Base-by-base conservation (phyloP, 805 yeast species). In the Candida sonorensis region DNA sequence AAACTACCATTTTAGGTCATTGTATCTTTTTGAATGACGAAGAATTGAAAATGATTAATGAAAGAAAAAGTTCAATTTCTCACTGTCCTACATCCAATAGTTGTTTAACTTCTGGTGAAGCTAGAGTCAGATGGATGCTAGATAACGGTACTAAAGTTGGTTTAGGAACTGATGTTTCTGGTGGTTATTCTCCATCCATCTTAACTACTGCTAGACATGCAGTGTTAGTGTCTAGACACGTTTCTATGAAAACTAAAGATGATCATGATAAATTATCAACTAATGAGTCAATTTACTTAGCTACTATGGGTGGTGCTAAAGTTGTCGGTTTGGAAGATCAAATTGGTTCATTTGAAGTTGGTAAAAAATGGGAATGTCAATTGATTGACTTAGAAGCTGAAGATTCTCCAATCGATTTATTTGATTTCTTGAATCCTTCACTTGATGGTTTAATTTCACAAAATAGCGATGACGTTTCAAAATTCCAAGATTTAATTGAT, bases 21-120 rank as follows among this genome's bases (percentile, higher is more conserved):
- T 94, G 92, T 23, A 67, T 92, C 23, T 94, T 88, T 50, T 61
- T 90, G 33, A 43, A 72, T 2, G 75, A 72, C 7, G 65, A 66
- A 2, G 98, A 90, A 55, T 64, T 77, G 26, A 57, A 67, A n/a
- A 39, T 82, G 15, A 64, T 92, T 26, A 67, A 23, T 12, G 26
- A 66, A 39, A 40, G 47, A 13, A 68, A 70, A 14, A 59, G 72
- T 6, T 62, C 85, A 19, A 74, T 90, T 12, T 71, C 94, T 4
- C 97, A 92, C 57, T 90, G 98, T 60, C 98, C 98, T 2, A 75
- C 86, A 8, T 83, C 95, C 12, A 90, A 90, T 55, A 76, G 94
- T 1, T 76, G 90, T 12, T 69, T 90, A 36, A 78, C 94, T 1
- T 81, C 94, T 7, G 98, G 98, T 13, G 94, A 86, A 55, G 88